A percentile compares a stretch with the other conserved stretches of the same genome.
phyloP scores from a whole-genome alignment of 495 filamentous ascomycete species.

The Xylaria castorea region DNA sequence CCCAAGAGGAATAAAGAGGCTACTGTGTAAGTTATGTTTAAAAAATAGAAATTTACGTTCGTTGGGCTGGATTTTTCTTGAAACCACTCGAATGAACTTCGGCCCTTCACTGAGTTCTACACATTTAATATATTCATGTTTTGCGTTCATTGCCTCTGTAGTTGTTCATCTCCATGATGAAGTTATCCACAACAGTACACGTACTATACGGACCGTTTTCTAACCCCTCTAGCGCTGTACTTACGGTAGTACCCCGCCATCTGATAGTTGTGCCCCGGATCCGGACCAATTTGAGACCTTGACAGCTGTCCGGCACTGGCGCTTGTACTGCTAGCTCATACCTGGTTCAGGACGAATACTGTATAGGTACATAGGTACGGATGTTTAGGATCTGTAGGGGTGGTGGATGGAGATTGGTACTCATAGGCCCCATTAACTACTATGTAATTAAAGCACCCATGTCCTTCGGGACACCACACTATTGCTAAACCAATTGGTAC shows the following conservation, averaged over 20 bases:
- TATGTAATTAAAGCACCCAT: too few relatives aligned
- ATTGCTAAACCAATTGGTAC: too few relatives aligned
- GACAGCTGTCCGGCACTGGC: constrained; percentile 10
- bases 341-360: background rate
- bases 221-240: background rate
- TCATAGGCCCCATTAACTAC: too few relatives aligned
- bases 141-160: background rate
- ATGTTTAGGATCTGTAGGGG: too few relatives aligned
- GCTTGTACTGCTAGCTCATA: background rate
- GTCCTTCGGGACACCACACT: too few relatives aligned
- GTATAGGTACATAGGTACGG: background rate
- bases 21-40: background rate
- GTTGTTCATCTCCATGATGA: background rate
- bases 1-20: too few relatives aligned
- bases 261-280: background rate
- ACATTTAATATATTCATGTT: background rate
- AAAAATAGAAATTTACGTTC: background rate
- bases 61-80: too few relatives aligned
- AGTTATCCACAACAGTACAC: background rate
- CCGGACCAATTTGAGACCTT: background rate
- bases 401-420: too few relatives aligned
- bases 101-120: background rate
- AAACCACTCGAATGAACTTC: background rate
- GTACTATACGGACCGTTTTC: background rate
- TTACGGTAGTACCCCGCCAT: background rate